Conservation (phyloP, 106 monocot genomes). For the Dendrobium catenatum region DNA sequence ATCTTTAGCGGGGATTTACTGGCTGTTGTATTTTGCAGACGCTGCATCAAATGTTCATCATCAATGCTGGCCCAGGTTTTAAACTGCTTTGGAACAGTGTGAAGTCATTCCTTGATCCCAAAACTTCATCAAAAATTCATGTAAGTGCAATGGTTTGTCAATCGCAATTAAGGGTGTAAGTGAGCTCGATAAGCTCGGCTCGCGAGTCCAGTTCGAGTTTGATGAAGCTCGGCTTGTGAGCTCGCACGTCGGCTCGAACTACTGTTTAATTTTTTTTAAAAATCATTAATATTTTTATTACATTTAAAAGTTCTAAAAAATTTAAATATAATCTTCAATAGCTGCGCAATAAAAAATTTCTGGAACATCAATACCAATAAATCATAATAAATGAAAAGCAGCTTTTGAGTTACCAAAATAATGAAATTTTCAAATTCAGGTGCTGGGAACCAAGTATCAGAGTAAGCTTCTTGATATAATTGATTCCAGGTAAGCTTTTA, state of each 20-base stretch:
- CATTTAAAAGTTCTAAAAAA: no score
- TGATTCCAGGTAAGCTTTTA: constrained; percentile 34
- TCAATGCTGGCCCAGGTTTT: constrained; percentile 73
- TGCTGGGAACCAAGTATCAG: constrained; percentile 50
- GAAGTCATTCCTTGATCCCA: constrained; percentile 71
- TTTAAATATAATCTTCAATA: no score
- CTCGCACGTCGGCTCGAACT: no score
- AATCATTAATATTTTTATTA: no score
- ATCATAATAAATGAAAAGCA: no score
- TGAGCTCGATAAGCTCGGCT: no score
- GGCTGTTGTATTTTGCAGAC: constrained; percentile 5
- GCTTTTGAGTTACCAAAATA: no score
- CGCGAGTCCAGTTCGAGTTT: no score
- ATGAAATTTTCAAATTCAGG: constrained; percentile 20
- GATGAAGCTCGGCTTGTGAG: no score
- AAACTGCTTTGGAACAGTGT: constrained; percentile 62
- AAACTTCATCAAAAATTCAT: constrained; percentile 71
- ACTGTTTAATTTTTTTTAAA: no score
- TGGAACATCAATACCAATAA: no score
- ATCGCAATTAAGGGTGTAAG: neutral
- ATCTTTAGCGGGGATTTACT: neutral
- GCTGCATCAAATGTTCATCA: constrained; percentile 43
- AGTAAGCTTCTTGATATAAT: constrained; percentile 44
- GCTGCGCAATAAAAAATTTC: no score
- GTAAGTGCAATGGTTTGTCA: constrained; percentile 15